Percentiles rank a stretch among this genome's conserved stretches.
Conservation (phyloP, 495 filamentous ascomycete species). For the Penicillium atrosanguineum region DNA sequence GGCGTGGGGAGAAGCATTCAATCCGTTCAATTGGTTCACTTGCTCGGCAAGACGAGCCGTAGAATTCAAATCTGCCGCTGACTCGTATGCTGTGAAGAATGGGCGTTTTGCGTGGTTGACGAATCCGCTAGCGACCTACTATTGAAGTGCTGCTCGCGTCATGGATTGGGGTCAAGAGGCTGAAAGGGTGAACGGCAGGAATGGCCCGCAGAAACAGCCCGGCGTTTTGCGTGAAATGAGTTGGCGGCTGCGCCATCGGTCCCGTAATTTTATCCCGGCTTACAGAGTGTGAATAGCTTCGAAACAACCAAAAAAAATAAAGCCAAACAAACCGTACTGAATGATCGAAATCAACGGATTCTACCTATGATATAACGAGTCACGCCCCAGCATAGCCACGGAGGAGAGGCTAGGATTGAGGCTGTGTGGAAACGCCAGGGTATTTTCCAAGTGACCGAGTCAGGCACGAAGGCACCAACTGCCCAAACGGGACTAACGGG, state of each 20-base stretch:
- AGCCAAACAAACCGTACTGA: too few relatives aligned
- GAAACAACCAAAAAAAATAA: neutral
- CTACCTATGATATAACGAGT: neutral
- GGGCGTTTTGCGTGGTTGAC: neutral
- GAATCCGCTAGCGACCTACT: neutral
- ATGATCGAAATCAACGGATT: neutral
- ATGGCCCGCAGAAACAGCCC: constrained; percentile 1
- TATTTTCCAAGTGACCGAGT: neutral
- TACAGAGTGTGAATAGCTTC: neutral
- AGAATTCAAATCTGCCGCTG: neutral
- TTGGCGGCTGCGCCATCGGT: constrained; percentile 2
- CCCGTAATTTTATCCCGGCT: neutral
- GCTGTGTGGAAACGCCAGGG: neutral
- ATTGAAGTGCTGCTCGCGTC: neutral
- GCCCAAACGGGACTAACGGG: neutral
- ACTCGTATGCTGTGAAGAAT: neutral
- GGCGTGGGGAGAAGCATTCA: constrained; percentile 12
- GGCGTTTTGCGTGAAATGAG: constrained; percentile 4
- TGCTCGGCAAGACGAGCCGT: constrained; percentile 14
- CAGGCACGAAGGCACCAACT: neutral
- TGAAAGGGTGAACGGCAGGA: neutral
- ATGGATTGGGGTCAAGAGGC: neutral
- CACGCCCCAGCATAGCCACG: neutral
- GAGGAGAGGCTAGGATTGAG: neutral
- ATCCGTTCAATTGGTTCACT: constrained; percentile 4